A percentile compares a stretch with the other conserved stretches of the same genome.
phyloP scores from a whole-genome alignment of 441 rosid species.

The Euphorbia celastroides region DNA sequence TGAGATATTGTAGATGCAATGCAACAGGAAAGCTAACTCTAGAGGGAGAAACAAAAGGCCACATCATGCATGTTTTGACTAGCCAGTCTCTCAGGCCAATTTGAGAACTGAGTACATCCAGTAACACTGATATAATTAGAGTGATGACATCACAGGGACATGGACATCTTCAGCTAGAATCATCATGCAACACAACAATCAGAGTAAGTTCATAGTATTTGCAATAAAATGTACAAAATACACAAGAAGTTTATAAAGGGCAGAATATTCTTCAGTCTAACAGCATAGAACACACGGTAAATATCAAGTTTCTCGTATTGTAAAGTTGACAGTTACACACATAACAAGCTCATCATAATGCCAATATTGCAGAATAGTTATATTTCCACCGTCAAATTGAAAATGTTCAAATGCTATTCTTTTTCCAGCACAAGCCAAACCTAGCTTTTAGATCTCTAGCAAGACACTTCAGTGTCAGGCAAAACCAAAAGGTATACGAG shows the following conservation, averaged over 20 bases:
- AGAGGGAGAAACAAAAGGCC: too few species aligned
- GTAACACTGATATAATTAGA: not conserved
- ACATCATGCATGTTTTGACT: too few species aligned
- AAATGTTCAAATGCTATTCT: not conserved
- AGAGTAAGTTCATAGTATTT: not conserved
- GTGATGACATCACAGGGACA: not conserved
- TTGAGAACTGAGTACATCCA: not conserved
- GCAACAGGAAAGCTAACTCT: not conserved
- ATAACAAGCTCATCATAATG: not conserved
- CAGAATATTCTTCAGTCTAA: not conserved
- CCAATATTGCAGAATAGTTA: not conserved
- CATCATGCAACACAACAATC: not conserved
- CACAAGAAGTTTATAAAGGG: not conserved
- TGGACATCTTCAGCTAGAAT: not conserved
- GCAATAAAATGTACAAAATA: not conserved
- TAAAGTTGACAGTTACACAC: not conserved
- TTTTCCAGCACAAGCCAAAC: not conserved
- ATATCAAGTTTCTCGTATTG: not conserved
- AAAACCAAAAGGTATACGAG: too few species aligned
- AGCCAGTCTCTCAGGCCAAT: too few species aligned
- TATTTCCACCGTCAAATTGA: not conserved
- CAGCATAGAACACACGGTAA: too few species aligned
- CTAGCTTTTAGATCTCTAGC: not conserved
- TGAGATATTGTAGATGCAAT: slow-evolving; percentile 10
- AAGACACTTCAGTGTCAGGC: too few species aligned